Evolutionary conservation across 306 rosid species (phyloP), one percentile per base, ranked within the genome.

Genomic region (Heteromeles arbutifolia): DNA sequence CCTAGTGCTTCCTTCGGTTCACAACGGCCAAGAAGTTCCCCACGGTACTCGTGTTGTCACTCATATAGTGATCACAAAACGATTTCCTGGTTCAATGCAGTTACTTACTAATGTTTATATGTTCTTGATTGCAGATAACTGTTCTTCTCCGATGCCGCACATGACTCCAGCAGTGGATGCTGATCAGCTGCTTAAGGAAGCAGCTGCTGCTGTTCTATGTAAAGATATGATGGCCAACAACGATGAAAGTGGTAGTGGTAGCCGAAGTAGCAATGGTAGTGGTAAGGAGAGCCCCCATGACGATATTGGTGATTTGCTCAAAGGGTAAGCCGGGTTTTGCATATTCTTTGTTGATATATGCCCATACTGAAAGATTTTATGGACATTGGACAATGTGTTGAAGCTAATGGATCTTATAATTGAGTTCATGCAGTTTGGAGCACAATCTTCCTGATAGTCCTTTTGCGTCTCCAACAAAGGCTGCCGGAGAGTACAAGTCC

Each of bases 391-490:
- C 45, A 79, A 22, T 65, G 70, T 65, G 43, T 68, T 69, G 29
- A 77, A 69, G 56, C 53, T 59, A 8, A 56, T 65, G 28, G 31
- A 26, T 69, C 31, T 82, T 54, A 70, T 53, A 78, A 76, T 82
- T 82, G 63, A 84, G 69, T 85, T 6, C 65, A 5, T 31, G 87
- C 91, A 95, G 99, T 75, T 92, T 92, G 90, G 99, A 92, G 85
- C 97, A 92, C 70, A 95, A 95, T 73, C 99, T 95, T 65, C 99
- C 99, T 0, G 97, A 95, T 77, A 92, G 96, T 80, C 99, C 96
- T 37, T 95, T 95, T 79, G 99, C 99, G 24, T 95, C 99, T 39
- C 97, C 99, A 8, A 91, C 93, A 12, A 95, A 95, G 83, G 92
- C 85, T 29, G 83, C 82, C 58, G 83, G 82, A 14, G 86, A 88